Conservation (phyloP, 345 rosid genomes). For the Euphorbia lathyris region DNA sequence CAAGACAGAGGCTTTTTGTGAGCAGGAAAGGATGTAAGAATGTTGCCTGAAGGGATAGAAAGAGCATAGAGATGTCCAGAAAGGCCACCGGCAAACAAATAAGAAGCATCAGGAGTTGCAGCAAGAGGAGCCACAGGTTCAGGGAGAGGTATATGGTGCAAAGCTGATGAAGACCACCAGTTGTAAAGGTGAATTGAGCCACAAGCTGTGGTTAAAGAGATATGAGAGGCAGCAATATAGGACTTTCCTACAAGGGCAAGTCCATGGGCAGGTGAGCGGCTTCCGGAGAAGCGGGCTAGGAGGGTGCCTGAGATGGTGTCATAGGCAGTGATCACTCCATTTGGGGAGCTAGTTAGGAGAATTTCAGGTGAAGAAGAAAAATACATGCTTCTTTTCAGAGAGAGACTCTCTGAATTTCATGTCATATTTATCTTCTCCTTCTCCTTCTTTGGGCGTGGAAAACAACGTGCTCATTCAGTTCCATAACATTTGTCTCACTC, state of each 20-base stretch:
- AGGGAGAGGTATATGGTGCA: constrained; percentile 42
- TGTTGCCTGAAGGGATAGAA: constrained; percentile 35
- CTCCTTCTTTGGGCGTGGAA: background rate
- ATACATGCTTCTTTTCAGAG: constrained; percentile 10
- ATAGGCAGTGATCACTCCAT: constrained; percentile 42
- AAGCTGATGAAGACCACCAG: constrained; percentile 41
- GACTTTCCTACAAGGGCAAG: constrained; percentile 33
- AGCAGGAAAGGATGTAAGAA: constrained; percentile 30
- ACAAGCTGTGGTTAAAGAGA: constrained; percentile 32
- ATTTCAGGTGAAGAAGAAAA: constrained; percentile 26
- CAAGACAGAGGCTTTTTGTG: constrained; percentile 43
- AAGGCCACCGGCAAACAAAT: constrained; percentile 44
- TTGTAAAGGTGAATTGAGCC: constrained; percentile 44
- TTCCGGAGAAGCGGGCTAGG: constrained; percentile 34
- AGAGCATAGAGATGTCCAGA: constrained; percentile 33
- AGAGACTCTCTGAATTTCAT: background rate
- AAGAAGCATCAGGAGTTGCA: constrained; percentile 34
- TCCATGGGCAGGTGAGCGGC: constrained; percentile 45
- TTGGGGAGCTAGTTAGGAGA: constrained; percentile 42
- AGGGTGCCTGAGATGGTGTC: constrained; percentile 30
- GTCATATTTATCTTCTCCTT: no score
- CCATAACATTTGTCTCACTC: background rate
- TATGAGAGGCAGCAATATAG: constrained; percentile 44
- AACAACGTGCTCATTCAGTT: background rate
- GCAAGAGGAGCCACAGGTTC: constrained; percentile 47